Percentiles rank a stretch among this genome's conserved stretches.
phyloP scores from a whole-genome alignment of 306 rosid species.

The Prunus mongolica region DNA sequence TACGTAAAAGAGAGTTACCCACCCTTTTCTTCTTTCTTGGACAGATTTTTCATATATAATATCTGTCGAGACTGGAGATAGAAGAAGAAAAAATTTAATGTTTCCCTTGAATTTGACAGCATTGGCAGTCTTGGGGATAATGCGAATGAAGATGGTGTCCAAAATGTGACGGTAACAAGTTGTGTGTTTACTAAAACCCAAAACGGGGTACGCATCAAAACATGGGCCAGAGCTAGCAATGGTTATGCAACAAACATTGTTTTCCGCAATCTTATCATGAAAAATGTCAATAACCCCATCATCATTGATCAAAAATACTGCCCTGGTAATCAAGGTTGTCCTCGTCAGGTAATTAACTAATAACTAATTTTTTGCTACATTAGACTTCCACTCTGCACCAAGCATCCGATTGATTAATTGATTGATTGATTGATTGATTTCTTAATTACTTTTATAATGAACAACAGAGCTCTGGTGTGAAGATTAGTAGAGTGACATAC shows the following conservation, averaged over 20 bases:
- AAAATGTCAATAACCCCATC: slow-evolving; percentile 14
- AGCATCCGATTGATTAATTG: not conserved
- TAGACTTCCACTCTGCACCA: too few species aligned
- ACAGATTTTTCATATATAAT: not conserved
- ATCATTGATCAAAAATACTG: slow-evolving; percentile 13
- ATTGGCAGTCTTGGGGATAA: slow-evolving; percentile 15
- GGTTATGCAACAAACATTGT: not conserved
- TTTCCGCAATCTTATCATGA: slow-evolving; percentile 11
- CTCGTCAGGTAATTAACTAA: not conserved
- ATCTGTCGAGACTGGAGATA: too few species aligned
- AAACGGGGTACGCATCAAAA: slow-evolving; percentile 18
- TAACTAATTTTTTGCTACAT: not conserved
- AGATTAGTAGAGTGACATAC: slow-evolving; percentile 46
- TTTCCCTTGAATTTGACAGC: not conserved
- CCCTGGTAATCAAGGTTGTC: slow-evolving; percentile 12
- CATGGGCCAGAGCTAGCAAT: slow-evolving; percentile 14
- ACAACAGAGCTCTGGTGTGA: slow-evolving; percentile 43
- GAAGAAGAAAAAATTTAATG: too few species aligned
- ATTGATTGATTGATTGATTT: too few species aligned
- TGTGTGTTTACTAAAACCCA: slow-evolving; percentile 12
- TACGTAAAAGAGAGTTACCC: not conserved
- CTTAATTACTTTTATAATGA: not conserved
- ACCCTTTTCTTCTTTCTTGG: not conserved
- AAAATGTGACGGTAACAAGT: slow-evolving; percentile 8
- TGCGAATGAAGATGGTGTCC: slow-evolving; percentile 5